Conservation (phyloP, 192 early-diverging fungal species). For the Helicostylum pulchrum region DNA sequence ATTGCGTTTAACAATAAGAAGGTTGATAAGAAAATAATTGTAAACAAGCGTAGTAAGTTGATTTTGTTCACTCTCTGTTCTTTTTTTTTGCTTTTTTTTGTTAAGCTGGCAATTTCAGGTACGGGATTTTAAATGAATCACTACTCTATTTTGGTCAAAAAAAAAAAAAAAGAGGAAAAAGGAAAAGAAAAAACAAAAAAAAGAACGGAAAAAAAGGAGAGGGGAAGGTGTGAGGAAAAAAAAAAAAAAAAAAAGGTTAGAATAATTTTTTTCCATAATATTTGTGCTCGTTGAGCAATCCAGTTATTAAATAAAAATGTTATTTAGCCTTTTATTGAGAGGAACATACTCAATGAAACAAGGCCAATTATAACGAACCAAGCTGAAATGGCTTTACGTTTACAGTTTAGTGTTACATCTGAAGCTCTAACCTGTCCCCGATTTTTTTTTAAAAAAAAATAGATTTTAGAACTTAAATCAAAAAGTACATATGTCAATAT, state of each 20-base stretch:
- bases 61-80: no score
- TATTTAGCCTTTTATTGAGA: constrained; percentile 8
- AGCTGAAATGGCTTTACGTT: constrained; percentile 10
- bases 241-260: not conserved
- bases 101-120: not conserved
- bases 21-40: not conserved
- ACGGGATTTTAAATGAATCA: constrained; percentile 10
- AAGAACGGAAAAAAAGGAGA: not conserved
- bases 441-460: not conserved
- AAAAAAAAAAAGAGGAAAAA: not conserved
- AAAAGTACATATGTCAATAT: no score
- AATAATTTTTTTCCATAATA: constrained; percentile 8
- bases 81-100: no score
- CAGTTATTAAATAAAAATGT: constrained; percentile 6
- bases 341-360: constrained; percentile 8
- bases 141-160: not conserved
- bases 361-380: constrained; percentile 10
- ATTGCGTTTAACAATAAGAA: constrained; percentile 3
- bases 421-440: constrained; percentile 16
- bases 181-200: not conserved
- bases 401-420: constrained; percentile 20
- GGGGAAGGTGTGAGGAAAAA: not conserved
- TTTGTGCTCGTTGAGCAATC: constrained; percentile 16
- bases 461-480: no score
- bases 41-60: no score